Base-by-base conservation (phyloP, 1,284 basidiomycete genomes). In the Porodaedalea pini region DNA sequence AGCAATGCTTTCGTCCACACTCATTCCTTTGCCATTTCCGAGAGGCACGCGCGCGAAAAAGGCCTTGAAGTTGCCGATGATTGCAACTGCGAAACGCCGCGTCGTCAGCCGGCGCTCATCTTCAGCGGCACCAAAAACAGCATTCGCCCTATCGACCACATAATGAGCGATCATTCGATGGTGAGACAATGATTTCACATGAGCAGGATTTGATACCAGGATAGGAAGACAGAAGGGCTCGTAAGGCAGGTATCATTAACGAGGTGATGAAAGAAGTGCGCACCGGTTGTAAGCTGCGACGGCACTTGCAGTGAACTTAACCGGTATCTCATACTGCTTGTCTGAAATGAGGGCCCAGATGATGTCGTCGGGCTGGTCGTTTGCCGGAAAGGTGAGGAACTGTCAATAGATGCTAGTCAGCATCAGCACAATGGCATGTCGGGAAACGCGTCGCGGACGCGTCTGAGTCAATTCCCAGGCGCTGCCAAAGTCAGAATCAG, bases 291-390 rank as follows among this genome's bases (percentile, higher is more conserved):
- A 61, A 2, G 47, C 44, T 3, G 56, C 21, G 7, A 61, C 43
- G 2, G 55, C 55, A n/a, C 25, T 21, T 6, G 41, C 13, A 3
- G 59, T 61, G 36, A 61, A 53, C 45, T 50, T 57, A 1, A 49
- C 51, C 1, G 44, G 50, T 2, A 61, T 34, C 27, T 57, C 50
- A 23, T 36, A 51, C 17, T 54, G 48, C 32, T 61, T 61, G 51
- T 61, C 59, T 8, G 59, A 61, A n/a, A 61, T 25, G 10, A 51
- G 25, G 29, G 51, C 59, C 59, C 59, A 61, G 34, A 61, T 48
- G 32, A 31, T 45, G 50, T 61, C 51, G 39, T 61, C 44, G 15
- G 51, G 50, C 43, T 52, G 25, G 44, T 54, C 43, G 17, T 44
- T 41, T 21, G 48, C 45, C 3, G 59, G 59, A 21, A 15, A 51